Evolutionary conservation across 805 yeast genomes (phyloP), one percentile per base, ranked within the genome.

Genomic region (Metschnikowia peoriensis): DNA sequence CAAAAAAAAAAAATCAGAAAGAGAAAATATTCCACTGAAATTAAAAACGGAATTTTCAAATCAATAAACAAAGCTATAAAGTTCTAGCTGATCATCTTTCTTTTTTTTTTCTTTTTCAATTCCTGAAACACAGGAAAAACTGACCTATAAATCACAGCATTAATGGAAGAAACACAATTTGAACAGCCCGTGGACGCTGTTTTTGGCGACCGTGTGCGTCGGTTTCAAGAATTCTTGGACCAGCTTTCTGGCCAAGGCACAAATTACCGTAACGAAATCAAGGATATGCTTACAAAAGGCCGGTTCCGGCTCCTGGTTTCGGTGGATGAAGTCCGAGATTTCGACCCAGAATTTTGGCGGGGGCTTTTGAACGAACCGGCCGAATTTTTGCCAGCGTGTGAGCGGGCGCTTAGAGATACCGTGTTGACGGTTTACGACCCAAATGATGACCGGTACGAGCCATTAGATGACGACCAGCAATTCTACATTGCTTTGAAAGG

Each of bases 351-450:
- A 1, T 82, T 85, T 58, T 94, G 97, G 88, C 66, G 68, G 1
- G 96, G 98, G 2, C 64, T 91, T 9, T 70, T 94, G 49, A 75
- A 81, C 50, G 73, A 73, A 17, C 99, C 99, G 0, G 84, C 96
- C 0, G 97, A 90, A 50, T 92, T 68, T 61, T 73, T 93, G 29
- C 97, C 97, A 6, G 90, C 98, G 7, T 85, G 92, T 50, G 96
- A 92, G 65, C 78, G 86, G 51, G 97, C 97, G 1, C 73, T 94
- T 41, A 78, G 88, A 52, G 97, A 90, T 55, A 80, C 91, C 11
- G 89, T 92, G 10, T 70, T 81, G 64, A 83, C 92, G 0, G 78
- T 90, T 28, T 83, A 86, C 62, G 89, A 86, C 63, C 84, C 84
- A 3, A 75, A 75, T 22, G 80, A 81, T 54, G 78, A 79, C 44